phyloP scores from a whole-genome alignment of 805 yeast species.

The Saturnispora diversa region DNA sequence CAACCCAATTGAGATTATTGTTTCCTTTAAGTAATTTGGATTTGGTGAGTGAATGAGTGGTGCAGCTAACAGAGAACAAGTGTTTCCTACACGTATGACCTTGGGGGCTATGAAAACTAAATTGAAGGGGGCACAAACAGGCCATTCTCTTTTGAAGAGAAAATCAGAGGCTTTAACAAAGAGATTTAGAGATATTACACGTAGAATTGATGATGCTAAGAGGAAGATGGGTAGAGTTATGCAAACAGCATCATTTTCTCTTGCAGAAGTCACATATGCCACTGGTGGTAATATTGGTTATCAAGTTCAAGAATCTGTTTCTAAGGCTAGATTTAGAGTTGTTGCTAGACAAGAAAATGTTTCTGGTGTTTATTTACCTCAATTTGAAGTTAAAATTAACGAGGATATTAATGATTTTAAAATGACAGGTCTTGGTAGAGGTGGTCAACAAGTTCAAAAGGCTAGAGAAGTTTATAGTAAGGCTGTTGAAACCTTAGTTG shows the following conservation, averaged over 20 bases:
- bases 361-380: conserved; percentile 90
- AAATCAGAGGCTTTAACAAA: conserved; percentile 96
- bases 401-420: conserved; percentile 88
- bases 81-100: conserved; percentile 97
- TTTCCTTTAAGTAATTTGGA: too few species aligned
- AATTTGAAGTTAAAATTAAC: conserved; percentile 78
- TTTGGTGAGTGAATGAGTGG: conserved; percentile 7
- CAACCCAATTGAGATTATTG: too few species aligned
- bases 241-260: conserved; percentile 96
- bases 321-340: conserved; percentile 86
- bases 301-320: conserved; percentile 86
- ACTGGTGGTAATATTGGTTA: conserved; percentile 94
- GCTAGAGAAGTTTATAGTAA: conserved; percentile 89
- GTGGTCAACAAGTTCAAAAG: conserved; percentile 95
- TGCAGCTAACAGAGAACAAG: conserved; percentile 64
- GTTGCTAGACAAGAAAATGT: conserved; percentile 93
- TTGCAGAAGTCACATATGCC: conserved; percentile 96
- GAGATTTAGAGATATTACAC: conserved; percentile 92
- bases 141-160: conserved; percentile 86
- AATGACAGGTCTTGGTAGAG: conserved; percentile 94
- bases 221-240: conserved; percentile 96
- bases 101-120: conserved; percentile 90
- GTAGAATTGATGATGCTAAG: conserved; percentile 88
- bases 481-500: conserved; percentile 96
- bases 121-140: conserved; percentile 95